Evolutionary conservation across 768 basidiomycete genomes (phyloP), one percentile per base, ranked within the genome.

Genomic region (Leccinum rimulosum): DNA sequence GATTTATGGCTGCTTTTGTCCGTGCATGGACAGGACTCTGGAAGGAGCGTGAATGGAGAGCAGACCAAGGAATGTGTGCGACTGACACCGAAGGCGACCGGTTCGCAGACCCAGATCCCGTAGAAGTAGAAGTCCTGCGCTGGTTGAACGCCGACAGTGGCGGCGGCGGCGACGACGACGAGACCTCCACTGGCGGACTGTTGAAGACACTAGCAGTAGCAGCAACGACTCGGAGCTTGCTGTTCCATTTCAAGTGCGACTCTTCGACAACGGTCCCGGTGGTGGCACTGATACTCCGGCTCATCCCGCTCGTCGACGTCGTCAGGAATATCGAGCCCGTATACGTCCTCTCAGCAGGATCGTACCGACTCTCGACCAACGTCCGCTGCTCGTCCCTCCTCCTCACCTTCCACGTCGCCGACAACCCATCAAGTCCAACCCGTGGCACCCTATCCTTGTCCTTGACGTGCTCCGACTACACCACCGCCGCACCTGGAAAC

Each of bases 1-100:
- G 81, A 52, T 88, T 86, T 64, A 97, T 85, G 17, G 86, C 83
- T 11, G 84, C 82, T 69, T 95, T 89, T 1, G 85, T 86, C 55
- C 91, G 90, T 31, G 83, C 84, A 74, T 93, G 89, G 64, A 85
- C 62, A 3, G 91, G 87, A 10, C 82, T 81, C 89, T 93, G 63
- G 50, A 57, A 36, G 33, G 52, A 19, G 28, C 14, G n/a, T 58
- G 38, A 61, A 54, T 17, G 49, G 35, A 12, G 25, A 38, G 55
- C 47, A 36, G 30, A 43, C 19, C 15, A 12, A 38, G 19, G 3
- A 64, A 52, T 10, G 9, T 47, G 3, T 19, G 35, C 11, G 17
- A 75, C 86, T 68, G 71, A 93, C 93, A 51, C 87, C 89, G 76
- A 85, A 12, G 69, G 66, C 30, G 75, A 76, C 28, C 72, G 68